Evolutionary conservation across 192 early-diverging fungal genomes (phyloP), one percentile per base, ranked within the genome.

Genomic region (Endogone sp.): DNA sequence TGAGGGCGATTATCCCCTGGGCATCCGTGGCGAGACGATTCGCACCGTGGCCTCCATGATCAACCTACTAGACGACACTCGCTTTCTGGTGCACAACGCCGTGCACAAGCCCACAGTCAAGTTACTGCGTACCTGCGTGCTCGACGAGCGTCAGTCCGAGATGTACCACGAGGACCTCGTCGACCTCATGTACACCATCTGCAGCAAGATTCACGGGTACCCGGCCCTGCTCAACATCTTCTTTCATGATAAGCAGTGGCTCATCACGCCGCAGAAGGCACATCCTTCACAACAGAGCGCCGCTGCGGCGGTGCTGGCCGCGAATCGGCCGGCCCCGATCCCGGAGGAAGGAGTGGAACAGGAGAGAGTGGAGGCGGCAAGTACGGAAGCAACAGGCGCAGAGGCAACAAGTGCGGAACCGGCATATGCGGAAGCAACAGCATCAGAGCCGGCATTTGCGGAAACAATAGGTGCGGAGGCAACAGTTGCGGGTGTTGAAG

Each of bases 41-140:
- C 82, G 88, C 6, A 93, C 91, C 60, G 72, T 96, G 32, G 86
- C 90, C 20, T 80, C 79, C 32, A 88, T 98, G 81, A 88, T 98
- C 59, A 88, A 90, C 68, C 74, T 98, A 49, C 77, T 95, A 11
- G 94, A 96, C 65, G 90, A 93, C 68, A n/a, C n/a, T n/a, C 88
- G 92, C 56, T 92, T 96, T 73, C 81, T 98, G 29, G 91, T 95
- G 23, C 95, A 97, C 68, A 91, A 91, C 64, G 88, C 92, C 20
- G 87, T 98, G 23, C 94, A 98, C 76, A 88, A 91, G 59, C 95
- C 94, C 3, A 87, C 91, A 1, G 84, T 93, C 27, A 85, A 87
- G 31, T 71, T 97, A 68, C 81, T 97, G 23, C 81, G 88, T 27
- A 81, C 76, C 57, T 90, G 88, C 78, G 82, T 90, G n/a, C 72